Base-by-base conservation (phyloP, 805 yeast species). In the Wickerhamiella kazuoi region DNA sequence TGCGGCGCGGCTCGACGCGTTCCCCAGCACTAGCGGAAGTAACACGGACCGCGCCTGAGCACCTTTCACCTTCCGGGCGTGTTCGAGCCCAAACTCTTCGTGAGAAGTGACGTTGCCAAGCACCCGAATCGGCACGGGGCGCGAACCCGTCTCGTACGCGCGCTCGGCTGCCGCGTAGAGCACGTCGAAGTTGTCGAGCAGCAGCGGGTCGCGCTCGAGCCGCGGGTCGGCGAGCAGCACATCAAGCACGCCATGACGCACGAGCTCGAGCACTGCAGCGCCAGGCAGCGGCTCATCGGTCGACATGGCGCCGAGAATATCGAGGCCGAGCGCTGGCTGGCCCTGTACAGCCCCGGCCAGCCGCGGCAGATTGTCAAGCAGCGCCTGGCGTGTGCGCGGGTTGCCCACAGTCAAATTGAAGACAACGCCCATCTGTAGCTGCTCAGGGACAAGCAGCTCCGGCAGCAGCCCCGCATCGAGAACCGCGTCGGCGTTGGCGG, bases 101-200 rank as follows among this genome's bases (percentile, higher is more conserved):
- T 40, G 42, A 30, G 39, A 17, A 8, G 39, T 31, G 23, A 40
- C 35, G 23, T 40, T 40, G 28, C 42, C 42, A 24, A 40, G 24
- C 3, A 40, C 34, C 34, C 35, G 33, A 15, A 29, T 7, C 31
- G 16, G 16, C 16, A 29, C 16, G 16, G n/a, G 15, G 8, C 20
- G 24, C 3, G 38, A 35, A 21, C 34, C 38, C n/a, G 30, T 35
- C 13, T 17, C 21, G n/a, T 31, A 39, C 11, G 20, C 30, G 5
- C 17, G 18, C 20, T 26, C 36, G 16, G 42, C 42, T 7, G 20
- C n/a, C 16, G 17, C 24, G 26, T 36, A 40, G 21, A 40, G 15
- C n/a, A 21, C 19, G n/a, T 39, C 20, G 21, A 40, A 40, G 30
- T 40, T 29, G 8, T 21, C 30, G 11, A 35, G 17, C 16, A 40